Evolutionary conservation across 805 yeast species (phyloP).

Genomic region (Ogataea paradorogensis): DNA sequence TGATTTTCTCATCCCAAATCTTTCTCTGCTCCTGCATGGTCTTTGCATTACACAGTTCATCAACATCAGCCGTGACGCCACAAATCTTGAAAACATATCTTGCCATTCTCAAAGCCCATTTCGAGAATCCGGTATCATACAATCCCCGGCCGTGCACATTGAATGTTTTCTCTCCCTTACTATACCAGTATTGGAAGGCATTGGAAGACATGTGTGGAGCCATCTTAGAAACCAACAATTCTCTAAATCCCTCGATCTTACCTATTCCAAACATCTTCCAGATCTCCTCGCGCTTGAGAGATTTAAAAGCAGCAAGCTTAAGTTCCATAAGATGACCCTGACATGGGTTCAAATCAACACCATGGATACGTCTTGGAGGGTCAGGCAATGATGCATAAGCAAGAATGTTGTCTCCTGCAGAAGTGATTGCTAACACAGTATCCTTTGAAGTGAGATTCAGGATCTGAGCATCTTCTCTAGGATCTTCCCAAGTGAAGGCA

Average conservation of each 20-base stretch:
- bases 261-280: constrained; percentile 83
- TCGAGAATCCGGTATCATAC: constrained; percentile 78
- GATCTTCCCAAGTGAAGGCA: constrained; percentile 92
- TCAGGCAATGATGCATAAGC: constrained; percentile 69
- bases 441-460: constrained; percentile 60
- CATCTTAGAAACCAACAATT: constrained; percentile 52
- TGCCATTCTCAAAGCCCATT: constrained; percentile 80
- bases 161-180: constrained; percentile 59
- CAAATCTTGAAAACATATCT: constrained; percentile 54
- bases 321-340: constrained; percentile 80
- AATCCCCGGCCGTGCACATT: constrained; percentile 54
- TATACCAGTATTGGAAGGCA: constrained; percentile 79
- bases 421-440: constrained; percentile 77
- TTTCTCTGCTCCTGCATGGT: constrained; percentile 59
- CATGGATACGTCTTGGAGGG: constrained; percentile 76
- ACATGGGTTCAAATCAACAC: constrained; percentile 80
- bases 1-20: constrained; percentile 61
- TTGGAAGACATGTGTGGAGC: constrained; percentile 73
- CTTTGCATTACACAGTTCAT: constrained; percentile 52
- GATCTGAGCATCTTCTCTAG: constrained; percentile 71
- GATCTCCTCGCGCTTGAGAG: constrained; percentile 52
- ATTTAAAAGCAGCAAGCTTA: constrained; percentile 67
- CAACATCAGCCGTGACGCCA: constrained; percentile 51
- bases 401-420: constrained; percentile 81
- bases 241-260: constrained; percentile 49